Base-by-base conservation (phyloP, 768 basidiomycete species). In the Rhizopogon salebrosus region DNA sequence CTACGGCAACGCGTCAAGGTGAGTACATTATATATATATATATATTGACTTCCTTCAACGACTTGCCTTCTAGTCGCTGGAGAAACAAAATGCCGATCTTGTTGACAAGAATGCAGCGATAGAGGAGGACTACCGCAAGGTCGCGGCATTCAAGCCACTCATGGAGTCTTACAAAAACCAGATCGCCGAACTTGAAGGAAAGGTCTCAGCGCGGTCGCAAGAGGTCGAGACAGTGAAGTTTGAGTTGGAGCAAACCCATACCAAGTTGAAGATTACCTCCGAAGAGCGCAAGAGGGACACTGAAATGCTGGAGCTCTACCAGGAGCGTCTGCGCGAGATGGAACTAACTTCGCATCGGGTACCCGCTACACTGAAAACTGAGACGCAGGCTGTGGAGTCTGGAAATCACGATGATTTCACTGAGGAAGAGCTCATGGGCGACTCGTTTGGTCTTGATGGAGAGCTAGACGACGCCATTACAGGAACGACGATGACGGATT, bases 131-230 rank as follows among this genome's bases (percentile, higher is more conserved):
- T 90, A 89, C 62, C 82, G 84, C 65, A 92, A 92, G 62, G 84
- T 93, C 10, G 80, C 87, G 1, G 83, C 86, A 2, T 89, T 89
- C 73, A 92, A 88, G 66, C 89, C 89, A 4, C 77, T 95, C 37
- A 87, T 94, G 81, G 95, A 98, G 57, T 89, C 85, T 1, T 95
- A 97, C 74, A 95, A 92, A 68, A 79, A 73, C 43, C 92, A 95
- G 60, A 87, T 97, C 51, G 74, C 81, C 16, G 84, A 90, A 18
- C 77, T 95, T 18, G 95, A 97, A 65, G 62, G 76, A 22, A 91
- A 90, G 66, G 70, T 75, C 41, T 82, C 88, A 0, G 57, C 76
- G 3, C 82, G 83, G 39, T 76, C 74, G 34, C 83, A 89, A 60
- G 87, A 95, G 64, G 76, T 84, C 22, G 87, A 93, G 53, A 76